Evolutionary conservation across 768 basidiomycete species (phyloP).

Genomic region (Postia placenta): DNA sequence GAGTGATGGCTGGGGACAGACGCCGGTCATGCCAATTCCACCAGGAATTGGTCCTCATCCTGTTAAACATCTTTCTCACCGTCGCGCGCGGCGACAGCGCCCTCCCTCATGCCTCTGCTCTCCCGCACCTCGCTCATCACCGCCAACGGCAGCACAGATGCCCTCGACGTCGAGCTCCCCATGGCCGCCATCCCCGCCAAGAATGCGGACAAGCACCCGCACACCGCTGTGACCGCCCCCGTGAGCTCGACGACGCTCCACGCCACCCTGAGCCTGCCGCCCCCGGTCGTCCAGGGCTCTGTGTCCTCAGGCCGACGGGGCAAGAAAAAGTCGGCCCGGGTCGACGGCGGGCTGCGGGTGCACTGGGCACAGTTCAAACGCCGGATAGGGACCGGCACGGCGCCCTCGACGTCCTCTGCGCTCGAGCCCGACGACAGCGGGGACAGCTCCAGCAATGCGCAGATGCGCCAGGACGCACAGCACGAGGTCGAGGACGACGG

Average conservation of each 20-base stretch:
- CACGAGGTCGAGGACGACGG: slow-evolving; percentile 32
- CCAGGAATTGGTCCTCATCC: too few species aligned
- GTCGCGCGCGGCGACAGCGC: slow-evolving; percentile 6
- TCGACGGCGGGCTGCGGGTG: slow-evolving; percentile 20
- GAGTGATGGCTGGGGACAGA: too few species aligned
- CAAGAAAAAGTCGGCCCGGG: slow-evolving; percentile 19
- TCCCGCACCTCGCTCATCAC: slow-evolving; percentile 16
- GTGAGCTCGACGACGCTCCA: not conserved
- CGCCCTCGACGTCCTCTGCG: slow-evolving; percentile 44
- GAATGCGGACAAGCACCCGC: not conserved
- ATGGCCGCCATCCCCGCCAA: not conserved
- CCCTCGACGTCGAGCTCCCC: not conserved
- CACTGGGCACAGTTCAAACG: slow-evolving; percentile 27
- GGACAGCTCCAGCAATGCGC: slow-evolving; percentile 31
- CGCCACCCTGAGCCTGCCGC: slow-evolving; percentile 6
- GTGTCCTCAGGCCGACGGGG: slow-evolving; percentile 9
- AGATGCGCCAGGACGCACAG: slow-evolving; percentile 14
- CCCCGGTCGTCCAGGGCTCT: slow-evolving; percentile 12
- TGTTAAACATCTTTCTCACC: not conserved
- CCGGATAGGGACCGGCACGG: slow-evolving; percentile 28
- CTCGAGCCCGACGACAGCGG: slow-evolving; percentile 36
- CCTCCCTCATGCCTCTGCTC: slow-evolving; percentile 13
- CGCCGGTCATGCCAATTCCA: too few species aligned
- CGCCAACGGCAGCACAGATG: not conserved
- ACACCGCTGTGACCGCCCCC: not conserved